phyloP scores from a whole-genome alignment of 768 basidiomycete species.

The Collybia sordida region DNA sequence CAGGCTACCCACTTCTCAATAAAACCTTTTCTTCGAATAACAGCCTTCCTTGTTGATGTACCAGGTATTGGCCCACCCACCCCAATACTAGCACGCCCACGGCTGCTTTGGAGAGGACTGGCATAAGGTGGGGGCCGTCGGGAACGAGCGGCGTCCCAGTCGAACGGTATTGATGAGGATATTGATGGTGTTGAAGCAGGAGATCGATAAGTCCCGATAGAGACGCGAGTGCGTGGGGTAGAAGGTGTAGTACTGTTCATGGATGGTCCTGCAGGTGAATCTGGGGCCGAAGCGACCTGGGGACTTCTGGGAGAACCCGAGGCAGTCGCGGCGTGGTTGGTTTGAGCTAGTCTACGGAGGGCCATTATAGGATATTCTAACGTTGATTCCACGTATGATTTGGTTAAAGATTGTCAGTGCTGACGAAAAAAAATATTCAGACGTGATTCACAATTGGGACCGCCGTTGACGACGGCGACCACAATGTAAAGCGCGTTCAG shows the following conservation, averaged over 20 bases:
- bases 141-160: slow-evolving; percentile 84
- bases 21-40: slow-evolving; percentile 64
- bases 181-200: slow-evolving; percentile 70
- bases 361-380: slow-evolving; percentile 35
- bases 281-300: slow-evolving; percentile 11
- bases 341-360: slow-evolving; percentile 58
- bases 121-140: slow-evolving; percentile 71
- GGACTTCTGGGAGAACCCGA: slow-evolving; percentile 38
- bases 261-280: slow-evolving; percentile 29
- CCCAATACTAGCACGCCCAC: slow-evolving; percentile 34
- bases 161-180: slow-evolving; percentile 76
- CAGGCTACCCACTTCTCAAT: slow-evolving; percentile 51
- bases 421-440: too few species aligned
- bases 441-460: too few species aligned
- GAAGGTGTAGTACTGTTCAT: slow-evolving; percentile 27
- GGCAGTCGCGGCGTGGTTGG: slow-evolving; percentile 36
- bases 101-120: slow-evolving; percentile 52
- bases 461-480: not conserved
- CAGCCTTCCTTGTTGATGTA: slow-evolving; percentile 46
- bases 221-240: slow-evolving; percentile 46
- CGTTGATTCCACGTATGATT: not conserved
- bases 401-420: not conserved
- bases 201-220: slow-evolving; percentile 56
- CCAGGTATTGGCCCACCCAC: slow-evolving; percentile 23
- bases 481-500: slow-evolving; percentile 4